These are phyloP conservation scores for Ogataea angusta DNA, from an alignment of 805 yeast species.

Conservation along the genomic window DNA sequence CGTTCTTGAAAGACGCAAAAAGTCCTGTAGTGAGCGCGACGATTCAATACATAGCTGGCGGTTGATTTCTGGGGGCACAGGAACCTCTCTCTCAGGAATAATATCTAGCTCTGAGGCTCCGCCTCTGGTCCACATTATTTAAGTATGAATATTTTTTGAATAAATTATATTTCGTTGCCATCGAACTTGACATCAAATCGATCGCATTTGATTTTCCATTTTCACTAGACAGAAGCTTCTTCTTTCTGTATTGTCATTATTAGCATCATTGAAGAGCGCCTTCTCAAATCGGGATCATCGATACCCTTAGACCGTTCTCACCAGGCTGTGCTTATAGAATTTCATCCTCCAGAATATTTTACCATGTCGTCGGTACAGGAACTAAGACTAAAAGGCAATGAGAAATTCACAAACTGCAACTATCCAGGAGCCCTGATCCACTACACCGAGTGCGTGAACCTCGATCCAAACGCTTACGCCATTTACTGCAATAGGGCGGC, in stretches of 20 bases:
- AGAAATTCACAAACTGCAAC: conserved; percentile 24
- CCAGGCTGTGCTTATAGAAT: conserved; percentile 1
- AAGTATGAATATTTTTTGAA: not conserved
- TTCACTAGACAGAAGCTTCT: not conserved
- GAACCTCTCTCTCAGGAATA: conserved; percentile 23
- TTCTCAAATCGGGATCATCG: too few species aligned
- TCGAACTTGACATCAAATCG: not conserved
- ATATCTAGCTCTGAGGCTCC: conserved; percentile 15
- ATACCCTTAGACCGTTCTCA: not conserved
- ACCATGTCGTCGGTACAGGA: conserved; percentile 15
- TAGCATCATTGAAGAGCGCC: too few species aligned
- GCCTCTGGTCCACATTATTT: conserved; percentile 5
- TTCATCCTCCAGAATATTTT: not conserved
- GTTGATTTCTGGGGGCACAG: conserved; percentile 26
- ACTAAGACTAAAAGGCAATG: conserved; percentile 29
- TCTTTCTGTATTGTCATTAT: too few species aligned
- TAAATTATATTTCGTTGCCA: not conserved
- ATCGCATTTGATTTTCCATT: not conserved
- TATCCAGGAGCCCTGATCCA: conserved; percentile 34
- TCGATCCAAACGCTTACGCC: conserved; percentile 33
- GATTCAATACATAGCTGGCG: conserved; percentile 33
- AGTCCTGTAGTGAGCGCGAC: conserved; percentile 34
- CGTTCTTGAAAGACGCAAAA: conserved; percentile 35
- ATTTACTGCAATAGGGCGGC: conserved; percentile 41
- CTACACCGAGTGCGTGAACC: conserved; percentile 36